Evolutionary conservation across 192 early-diverging fungal genomes (phyloP).

Genomic region (Gaertneriomyces semiglobifer): DNA sequence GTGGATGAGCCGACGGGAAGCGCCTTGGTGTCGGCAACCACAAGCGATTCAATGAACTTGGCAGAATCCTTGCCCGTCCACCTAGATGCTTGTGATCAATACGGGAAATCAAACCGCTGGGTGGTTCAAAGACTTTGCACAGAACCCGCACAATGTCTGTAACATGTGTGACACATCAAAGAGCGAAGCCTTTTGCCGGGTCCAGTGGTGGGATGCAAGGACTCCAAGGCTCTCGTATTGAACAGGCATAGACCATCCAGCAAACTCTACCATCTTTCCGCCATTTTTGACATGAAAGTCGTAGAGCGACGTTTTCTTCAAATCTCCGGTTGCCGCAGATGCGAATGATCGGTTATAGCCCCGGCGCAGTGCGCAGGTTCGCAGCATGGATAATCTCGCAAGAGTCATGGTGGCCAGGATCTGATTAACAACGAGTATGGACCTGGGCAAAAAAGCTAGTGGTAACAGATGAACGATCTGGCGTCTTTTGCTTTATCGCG

Average conservation of each 20-base stretch:
- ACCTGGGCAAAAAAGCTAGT: too few species aligned
- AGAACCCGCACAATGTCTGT: conserved; percentile 67
- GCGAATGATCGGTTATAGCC: not conserved
- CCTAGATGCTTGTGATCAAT: conserved; percentile 32
- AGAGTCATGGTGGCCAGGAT: too few species aligned
- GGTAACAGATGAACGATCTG: too few species aligned
- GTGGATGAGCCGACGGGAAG: conserved; percentile 77
- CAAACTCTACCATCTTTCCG: conserved; percentile 97
- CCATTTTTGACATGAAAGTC: conserved; percentile 90
- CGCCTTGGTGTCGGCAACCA: conserved; percentile 81
- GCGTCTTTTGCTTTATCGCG: too few species aligned
- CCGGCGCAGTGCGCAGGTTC: too few species aligned
- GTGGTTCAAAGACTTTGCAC: not conserved
- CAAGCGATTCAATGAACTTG: conserved; percentile 82
- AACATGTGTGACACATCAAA: conserved; percentile 99
- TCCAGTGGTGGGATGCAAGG: conserved; percentile 83
- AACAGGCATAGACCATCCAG: conserved; percentile 96
- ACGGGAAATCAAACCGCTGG: not conserved
- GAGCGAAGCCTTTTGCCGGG: conserved; percentile 82
- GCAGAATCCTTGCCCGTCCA: conserved; percentile 81
- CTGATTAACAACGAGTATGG: too few species aligned
- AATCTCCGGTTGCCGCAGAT: not conserved
- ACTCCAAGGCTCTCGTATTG: conserved; percentile 81
- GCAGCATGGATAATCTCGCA: too few species aligned
- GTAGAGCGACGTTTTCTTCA: conserved; percentile 78